These are phyloP conservation scores for Cutaneotrichosporon sp. DNA, from an alignment of 1,284 basidiomycete species.

Conservation along the genomic window DNA sequence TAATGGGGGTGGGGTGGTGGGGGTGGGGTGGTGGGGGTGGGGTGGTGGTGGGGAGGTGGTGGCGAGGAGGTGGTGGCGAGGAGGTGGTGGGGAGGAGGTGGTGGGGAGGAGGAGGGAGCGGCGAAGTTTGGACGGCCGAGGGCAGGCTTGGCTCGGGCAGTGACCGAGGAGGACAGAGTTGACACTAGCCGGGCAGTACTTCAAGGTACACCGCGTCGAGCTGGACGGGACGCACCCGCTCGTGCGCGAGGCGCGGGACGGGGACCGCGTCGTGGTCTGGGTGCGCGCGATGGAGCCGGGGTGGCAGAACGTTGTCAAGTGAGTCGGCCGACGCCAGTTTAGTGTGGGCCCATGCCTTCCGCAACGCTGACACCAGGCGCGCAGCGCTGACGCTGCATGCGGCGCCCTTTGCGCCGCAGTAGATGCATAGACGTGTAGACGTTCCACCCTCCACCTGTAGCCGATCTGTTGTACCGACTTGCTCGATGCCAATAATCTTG, in stretches of 20 bases:
- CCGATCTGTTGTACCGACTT: no score
- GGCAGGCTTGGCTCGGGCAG: no score
- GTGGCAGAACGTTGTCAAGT: slow-evolving; percentile 40
- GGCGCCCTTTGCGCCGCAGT: slow-evolving; percentile 13
- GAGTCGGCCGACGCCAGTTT: no score
- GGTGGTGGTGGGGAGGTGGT: no score
- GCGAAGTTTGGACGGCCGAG: no score
- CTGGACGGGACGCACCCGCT: slow-evolving; percentile 31
- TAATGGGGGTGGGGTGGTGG: not conserved
- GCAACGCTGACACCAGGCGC: slow-evolving; percentile 22
- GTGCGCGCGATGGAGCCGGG: slow-evolving; percentile 44
- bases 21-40: no score
- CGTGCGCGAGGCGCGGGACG: slow-evolving; percentile 29
- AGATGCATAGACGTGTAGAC: not conserved
- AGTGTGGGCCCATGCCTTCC: not conserved
- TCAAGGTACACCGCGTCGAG: slow-evolving; percentile 34
- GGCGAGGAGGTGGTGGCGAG: no score
- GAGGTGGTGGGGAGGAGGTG: no score
- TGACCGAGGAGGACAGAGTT: not conserved
- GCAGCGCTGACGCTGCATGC: slow-evolving; percentile 34
- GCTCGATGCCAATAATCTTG: no score
- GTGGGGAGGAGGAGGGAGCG: not conserved
- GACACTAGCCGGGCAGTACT: slow-evolving; percentile 42
- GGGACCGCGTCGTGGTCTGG: slow-evolving; percentile 47
- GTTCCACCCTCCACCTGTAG: no score